Percentiles rank a stretch among this genome's conserved stretches.
Conservation (phyloP, 2,329 filamentous ascomycete genomes). For the Aspergillus clavatus region DNA sequence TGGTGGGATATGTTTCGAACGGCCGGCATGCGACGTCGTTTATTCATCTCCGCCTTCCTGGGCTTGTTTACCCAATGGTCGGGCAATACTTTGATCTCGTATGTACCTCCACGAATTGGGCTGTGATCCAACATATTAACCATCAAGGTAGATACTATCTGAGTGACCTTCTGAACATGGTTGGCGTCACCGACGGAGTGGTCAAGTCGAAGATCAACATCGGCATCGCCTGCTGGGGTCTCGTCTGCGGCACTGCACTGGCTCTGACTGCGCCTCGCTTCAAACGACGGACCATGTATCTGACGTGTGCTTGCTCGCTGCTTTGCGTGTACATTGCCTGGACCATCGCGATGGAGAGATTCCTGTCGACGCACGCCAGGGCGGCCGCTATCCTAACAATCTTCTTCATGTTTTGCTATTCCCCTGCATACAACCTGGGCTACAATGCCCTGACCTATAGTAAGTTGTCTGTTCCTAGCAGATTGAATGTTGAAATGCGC, state of each 20-base stretch:
- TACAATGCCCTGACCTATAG: slow-evolving; percentile 58
- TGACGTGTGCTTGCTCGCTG: slow-evolving; percentile 49
- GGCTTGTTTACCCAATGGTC: slow-evolving; percentile 40
- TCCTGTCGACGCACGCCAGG: slow-evolving; percentile 29
- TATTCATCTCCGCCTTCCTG: slow-evolving; percentile 26
- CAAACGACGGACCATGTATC: slow-evolving; percentile 42
- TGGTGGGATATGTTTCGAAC: slow-evolving; percentile 29
- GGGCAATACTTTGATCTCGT: slow-evolving; percentile 31
- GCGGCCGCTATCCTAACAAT: slow-evolving; percentile 41
- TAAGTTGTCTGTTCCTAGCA: slow-evolving; percentile 5
- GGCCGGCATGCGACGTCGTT: slow-evolving; percentile 29
- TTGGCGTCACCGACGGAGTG: slow-evolving; percentile 34
- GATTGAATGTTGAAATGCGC: not conserved
- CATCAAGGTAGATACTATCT: slow-evolving; percentile 25
- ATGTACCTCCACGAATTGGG: slow-evolving; percentile 7
- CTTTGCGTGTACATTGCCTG: slow-evolving; percentile 52
- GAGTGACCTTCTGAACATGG: slow-evolving; percentile 33
- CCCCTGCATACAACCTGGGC: slow-evolving; percentile 59
- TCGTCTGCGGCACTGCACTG: slow-evolving; percentile 35
- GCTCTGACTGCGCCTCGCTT: slow-evolving; percentile 42
- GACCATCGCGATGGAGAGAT: slow-evolving; percentile 47
- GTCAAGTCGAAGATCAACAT: slow-evolving; percentile 40
- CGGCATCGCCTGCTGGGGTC: slow-evolving; percentile 38
- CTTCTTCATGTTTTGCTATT: slow-evolving; percentile 59
- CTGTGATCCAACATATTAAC: too few relatives aligned